Conservation (phyloP, 139 green algal species). For the Picochlorum sp. region DNA sequence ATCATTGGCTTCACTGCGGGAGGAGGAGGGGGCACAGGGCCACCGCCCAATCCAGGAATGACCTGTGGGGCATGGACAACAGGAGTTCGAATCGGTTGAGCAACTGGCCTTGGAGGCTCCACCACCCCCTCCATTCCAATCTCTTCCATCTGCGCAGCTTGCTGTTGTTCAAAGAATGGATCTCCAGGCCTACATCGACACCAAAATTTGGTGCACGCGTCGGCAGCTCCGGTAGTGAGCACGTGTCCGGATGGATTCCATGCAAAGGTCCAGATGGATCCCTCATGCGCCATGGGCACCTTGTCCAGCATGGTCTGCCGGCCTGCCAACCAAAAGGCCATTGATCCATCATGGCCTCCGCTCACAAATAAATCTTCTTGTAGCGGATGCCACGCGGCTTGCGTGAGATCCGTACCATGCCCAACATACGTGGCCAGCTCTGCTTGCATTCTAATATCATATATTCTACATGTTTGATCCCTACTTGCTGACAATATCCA, state of each 20-base stretch:
- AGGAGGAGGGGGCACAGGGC: background rate
- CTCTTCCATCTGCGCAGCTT: conserved; percentile 23
- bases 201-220: conserved; percentile 70
- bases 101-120: background rate
- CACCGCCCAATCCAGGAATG: background rate
- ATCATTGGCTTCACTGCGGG: background rate
- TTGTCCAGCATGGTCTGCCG: conserved; percentile 29
- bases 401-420: conserved; percentile 70
- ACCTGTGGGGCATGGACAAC: background rate
- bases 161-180: conserved; percentile 31
- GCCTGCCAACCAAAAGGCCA: conserved; percentile 12
- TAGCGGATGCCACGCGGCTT: conserved; percentile 72
- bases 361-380: conserved; percentile 78
- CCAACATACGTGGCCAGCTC: conserved; percentile 64
- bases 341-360: conserved; percentile 57
- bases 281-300: conserved; percentile 57
- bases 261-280: conserved; percentile 49
- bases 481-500: conserved; percentile 69
- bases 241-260: conserved; percentile 86
- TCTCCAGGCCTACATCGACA: conserved; percentile 35
- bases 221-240: conserved; percentile 47
- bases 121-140: conserved; percentile 8
- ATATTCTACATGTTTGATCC: conserved; percentile 73
- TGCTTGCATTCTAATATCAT: conserved; percentile 55
- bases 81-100: background rate